These are phyloP conservation scores for Trichomonascaceae sp. DNA, from an alignment of 1,139 yeast genomes.

Conservation along the genomic window DNA sequence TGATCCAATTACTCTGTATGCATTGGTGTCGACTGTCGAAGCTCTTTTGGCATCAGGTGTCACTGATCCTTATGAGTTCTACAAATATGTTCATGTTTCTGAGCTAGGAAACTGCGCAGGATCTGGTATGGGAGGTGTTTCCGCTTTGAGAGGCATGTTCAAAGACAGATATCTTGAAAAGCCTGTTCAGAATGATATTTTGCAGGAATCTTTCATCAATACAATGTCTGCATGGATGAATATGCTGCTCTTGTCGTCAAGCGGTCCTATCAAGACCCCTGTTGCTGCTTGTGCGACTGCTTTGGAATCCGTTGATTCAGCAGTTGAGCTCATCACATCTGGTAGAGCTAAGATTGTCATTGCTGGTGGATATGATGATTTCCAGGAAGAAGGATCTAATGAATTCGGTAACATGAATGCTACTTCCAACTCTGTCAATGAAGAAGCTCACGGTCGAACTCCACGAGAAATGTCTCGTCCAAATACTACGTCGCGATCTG, in stretches of 20 bases:
- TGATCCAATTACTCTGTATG: constrained; percentile 90
- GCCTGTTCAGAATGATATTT: constrained; percentile 93
- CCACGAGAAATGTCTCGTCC: constrained; percentile 99
- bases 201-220: constrained; percentile 97
- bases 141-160: constrained; percentile 96
- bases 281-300: constrained; percentile 99
- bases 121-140: constrained; percentile 99
- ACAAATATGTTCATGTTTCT: constrained; percentile 94
- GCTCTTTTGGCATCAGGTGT: constrained; percentile 91
- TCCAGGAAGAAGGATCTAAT: constrained; percentile 98
- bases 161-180: constrained; percentile 85
- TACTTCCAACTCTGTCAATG: constrained; percentile 82
- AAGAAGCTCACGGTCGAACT: constrained; percentile 92
- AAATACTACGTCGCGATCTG: constrained; percentile 89
- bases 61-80: constrained; percentile 97
- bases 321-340: constrained; percentile 84
- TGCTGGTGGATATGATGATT: constrained; percentile 98
- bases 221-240: constrained; percentile 99
- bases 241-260: constrained; percentile 93
- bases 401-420: constrained; percentile 99
- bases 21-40: constrained; percentile 89
- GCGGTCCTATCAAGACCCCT: constrained; percentile 98
- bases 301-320: constrained; percentile 92
- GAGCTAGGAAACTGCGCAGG: constrained; percentile 99
- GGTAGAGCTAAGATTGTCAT: constrained; percentile 95